A percentile compares a stretch with the other conserved stretches of the same genome.
Conservation (phyloP, 352 stramenopile genomes). For the Blastocystis sp. region DNA sequence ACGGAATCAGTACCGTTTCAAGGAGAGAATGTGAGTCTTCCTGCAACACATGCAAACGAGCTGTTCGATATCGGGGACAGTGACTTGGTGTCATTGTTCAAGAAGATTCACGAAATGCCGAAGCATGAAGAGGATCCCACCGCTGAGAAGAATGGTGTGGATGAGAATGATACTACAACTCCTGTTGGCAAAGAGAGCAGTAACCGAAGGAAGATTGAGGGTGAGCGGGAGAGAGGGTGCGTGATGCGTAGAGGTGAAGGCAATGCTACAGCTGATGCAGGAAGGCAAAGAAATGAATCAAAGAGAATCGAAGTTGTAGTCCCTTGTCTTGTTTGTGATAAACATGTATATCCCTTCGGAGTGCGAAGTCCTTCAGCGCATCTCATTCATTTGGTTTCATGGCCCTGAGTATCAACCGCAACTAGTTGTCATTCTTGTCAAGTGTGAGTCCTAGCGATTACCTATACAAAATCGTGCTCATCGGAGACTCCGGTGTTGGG, state of each 20-base stretch:
- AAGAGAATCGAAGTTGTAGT: conserved; percentile 7
- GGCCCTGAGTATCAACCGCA: conserved; percentile 21
- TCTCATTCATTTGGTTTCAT: neutral
- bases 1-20: too few relatives aligned
- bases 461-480: conserved; percentile 73
- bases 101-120: conserved; percentile 15
- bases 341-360: neutral
- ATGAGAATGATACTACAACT: neutral
- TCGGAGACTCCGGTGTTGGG: conserved; percentile 70
- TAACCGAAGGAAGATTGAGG: conserved; percentile 3
- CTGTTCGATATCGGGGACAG: neutral
- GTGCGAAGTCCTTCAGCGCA: neutral
- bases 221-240: neutral
- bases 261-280: conserved; percentile 52
- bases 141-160: neutral
- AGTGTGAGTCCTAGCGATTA: conserved; percentile 42
- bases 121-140: neutral
- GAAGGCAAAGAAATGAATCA: neutral
- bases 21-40: neutral
- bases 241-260: conserved; percentile 8
- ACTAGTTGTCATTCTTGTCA: too few relatives aligned
- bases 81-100: conserved; percentile 1
- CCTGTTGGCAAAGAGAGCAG: neutral
- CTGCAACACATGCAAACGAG: too few relatives aligned
- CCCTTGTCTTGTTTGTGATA: conserved; percentile 39